These are phyloP conservation scores for Kondoa malvinella DNA, from an alignment of 768 basidiomycete species.

Conservation along the genomic window DNA sequence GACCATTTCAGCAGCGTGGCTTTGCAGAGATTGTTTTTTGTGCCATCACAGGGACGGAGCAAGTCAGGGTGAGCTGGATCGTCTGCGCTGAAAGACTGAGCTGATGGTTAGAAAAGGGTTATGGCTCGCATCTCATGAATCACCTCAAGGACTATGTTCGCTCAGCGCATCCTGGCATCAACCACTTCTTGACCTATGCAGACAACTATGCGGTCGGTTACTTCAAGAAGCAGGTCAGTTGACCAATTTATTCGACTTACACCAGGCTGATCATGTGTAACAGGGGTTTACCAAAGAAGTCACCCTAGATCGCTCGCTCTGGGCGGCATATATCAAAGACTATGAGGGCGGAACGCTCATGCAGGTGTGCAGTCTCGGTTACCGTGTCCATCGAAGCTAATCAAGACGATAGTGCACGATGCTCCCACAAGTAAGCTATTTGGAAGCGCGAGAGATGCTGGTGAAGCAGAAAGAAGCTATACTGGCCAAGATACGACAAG, in stretches of 20 bases:
- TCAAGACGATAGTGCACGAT: conserved; percentile 48
- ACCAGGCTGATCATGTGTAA: not conserved
- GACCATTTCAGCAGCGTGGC: conserved; percentile 81
- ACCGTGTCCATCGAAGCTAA: not conserved
- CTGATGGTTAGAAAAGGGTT: conserved; percentile 45
- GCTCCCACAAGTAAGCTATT: conserved; percentile 79
- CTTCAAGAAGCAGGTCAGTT: conserved; percentile 70
- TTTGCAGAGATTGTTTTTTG: conserved; percentile 99
- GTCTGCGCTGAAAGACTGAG: not conserved
- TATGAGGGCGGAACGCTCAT: conserved; percentile 99
- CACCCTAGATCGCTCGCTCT: conserved; percentile 67
- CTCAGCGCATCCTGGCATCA: conserved; percentile 63
- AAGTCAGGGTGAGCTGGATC: conserved; percentile 60
- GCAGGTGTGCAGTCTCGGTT: conserved; percentile 39
- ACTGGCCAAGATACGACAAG: conserved; percentile 66
- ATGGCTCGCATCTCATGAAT: conserved; percentile 96
- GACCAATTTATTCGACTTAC: not conserved
- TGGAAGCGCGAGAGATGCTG: conserved; percentile 59
- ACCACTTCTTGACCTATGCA: conserved; percentile 92
- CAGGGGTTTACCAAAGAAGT: conserved; percentile 90
- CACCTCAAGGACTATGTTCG: conserved; percentile 88
- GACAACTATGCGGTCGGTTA: conserved; percentile 99
- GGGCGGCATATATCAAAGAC: conserved; percentile 99
- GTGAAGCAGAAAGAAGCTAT: conserved; percentile 65
- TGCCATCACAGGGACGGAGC: conserved; percentile 86